A percentile compares a stretch with the other conserved stretches of the same genome.
Conservation (phyloP, 441 rosid species). For the Corymbia citriodora region DNA sequence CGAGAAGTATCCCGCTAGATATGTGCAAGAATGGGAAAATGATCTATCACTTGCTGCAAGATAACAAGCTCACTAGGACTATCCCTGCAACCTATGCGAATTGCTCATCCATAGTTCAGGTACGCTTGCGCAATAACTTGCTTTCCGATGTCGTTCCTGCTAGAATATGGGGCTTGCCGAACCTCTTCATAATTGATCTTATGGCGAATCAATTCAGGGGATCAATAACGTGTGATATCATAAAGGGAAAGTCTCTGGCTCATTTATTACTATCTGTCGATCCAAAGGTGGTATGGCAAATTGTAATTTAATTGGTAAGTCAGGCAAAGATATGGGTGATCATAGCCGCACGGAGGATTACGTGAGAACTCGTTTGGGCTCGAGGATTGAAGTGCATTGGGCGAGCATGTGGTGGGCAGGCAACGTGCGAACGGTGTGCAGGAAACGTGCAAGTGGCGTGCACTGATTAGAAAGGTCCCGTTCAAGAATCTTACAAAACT, state of each 20-base stretch:
- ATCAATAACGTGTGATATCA: constrained; percentile 25
- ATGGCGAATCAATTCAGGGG: constrained; percentile 39
- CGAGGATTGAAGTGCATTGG: too few relatives aligned
- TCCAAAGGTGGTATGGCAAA: too few relatives aligned
- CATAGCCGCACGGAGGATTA: too few relatives aligned
- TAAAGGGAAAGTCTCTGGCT: constrained; percentile 45
- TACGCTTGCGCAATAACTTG: constrained; percentile 45
- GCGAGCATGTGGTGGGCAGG: too few relatives aligned
- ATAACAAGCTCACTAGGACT: constrained; percentile 41
- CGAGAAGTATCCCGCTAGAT: constrained; percentile 49
- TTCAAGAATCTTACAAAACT: too few relatives aligned
- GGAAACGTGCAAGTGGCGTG: too few relatives aligned
- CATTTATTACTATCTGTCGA: constrained; percentile 24
- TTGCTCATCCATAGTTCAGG: constrained; percentile 37
- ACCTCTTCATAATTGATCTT: constrained; percentile 41
- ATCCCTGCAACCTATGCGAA: constrained; percentile 35
- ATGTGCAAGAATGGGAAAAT: constrained; percentile 52
- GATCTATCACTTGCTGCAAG: constrained; percentile 33
- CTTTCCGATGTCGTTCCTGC: constrained; percentile 42
- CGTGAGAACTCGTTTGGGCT: too few relatives aligned
- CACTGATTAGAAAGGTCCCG: too few relatives aligned
- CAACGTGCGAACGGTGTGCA: too few relatives aligned
- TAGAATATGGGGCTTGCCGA: constrained; percentile 57
- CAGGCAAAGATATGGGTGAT: too few relatives aligned
- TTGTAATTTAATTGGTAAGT: too few relatives aligned